These are phyloP conservation scores for Schizothecium vesticola DNA, from an alignment of 495 filamentous ascomycete genomes.

Conservation along the genomic window DNA sequence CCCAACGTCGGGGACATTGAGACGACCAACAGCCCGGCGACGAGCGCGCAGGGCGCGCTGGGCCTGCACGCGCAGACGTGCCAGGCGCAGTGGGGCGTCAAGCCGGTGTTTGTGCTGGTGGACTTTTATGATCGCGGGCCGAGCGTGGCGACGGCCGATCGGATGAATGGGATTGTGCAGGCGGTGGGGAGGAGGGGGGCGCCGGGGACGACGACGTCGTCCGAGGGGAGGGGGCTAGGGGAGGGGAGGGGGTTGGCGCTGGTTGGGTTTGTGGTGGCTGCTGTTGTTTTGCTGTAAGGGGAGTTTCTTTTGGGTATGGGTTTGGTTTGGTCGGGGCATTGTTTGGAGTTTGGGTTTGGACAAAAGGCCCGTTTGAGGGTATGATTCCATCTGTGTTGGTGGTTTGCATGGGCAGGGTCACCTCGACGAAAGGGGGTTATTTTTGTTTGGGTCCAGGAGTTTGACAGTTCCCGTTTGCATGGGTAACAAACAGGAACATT, in stretches of 20 bases:
- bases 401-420: background rate
- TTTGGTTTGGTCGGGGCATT: background rate
- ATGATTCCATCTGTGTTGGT: background rate
- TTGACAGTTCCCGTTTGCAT: background rate
- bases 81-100: slow-evolving; percentile 44
- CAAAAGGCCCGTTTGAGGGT: background rate
- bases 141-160: slow-evolving; percentile 52
- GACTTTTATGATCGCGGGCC: slow-evolving; percentile 64
- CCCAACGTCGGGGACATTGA: slow-evolving; percentile 50
- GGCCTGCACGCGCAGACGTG: slow-evolving; percentile 54
- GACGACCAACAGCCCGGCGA: slow-evolving; percentile 50
- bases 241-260: slow-evolving; percentile 23
- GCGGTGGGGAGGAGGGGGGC: slow-evolving; percentile 27
- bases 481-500: background rate
- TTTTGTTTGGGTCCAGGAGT: background rate
- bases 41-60: slow-evolving; percentile 47
- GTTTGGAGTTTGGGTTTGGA: background rate
- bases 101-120: slow-evolving; percentile 57
- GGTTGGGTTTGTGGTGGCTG: slow-evolving; percentile 28
- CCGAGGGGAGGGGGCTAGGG: slow-evolving; percentile 7
- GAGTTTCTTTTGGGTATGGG: background rate
- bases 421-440: background rate
- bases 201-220: background rate
- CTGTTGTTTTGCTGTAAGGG: slow-evolving; percentile 21
- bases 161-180: slow-evolving; percentile 49